phyloP scores from a whole-genome alignment of 768 basidiomycete species.

The Chlorophyllum brunneum region DNA sequence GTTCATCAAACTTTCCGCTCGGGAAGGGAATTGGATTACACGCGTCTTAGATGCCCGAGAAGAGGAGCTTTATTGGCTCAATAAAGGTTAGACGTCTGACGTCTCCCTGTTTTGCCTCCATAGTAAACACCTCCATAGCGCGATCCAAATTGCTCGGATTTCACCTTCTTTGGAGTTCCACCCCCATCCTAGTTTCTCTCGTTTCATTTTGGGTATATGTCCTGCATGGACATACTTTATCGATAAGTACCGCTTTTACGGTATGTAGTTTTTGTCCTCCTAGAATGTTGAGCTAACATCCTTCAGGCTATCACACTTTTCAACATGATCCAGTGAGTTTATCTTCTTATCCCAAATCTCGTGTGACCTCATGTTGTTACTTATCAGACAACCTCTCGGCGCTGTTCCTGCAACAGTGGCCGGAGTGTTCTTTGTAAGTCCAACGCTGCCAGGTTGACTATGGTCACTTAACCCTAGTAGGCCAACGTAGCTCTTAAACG shows the following conservation, averaged over 20 bases:
- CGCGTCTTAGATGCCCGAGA: conserved; percentile 60
- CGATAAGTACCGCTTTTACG: conserved; percentile 81
- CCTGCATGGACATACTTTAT: conserved; percentile 66
- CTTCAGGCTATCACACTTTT: conserved; percentile 74
- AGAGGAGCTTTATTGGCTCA: conserved; percentile 72
- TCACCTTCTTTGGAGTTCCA: conserved; percentile 64
- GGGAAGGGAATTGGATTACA: conserved; percentile 74
- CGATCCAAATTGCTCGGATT: conserved; percentile 74
- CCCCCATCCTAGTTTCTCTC: conserved; percentile 78
- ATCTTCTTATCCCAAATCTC: neutral
- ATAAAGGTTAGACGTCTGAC: conserved; percentile 45
- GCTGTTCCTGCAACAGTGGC: conserved; percentile 74
- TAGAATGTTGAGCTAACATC: neutral
- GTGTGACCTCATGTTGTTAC: neutral
- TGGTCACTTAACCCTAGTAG: conserved; percentile 22
- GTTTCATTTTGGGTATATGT: conserved; percentile 77
- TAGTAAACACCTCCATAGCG: too few relatives aligned
- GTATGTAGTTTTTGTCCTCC: conserved; percentile 31
- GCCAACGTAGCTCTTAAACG: conserved; percentile 63
- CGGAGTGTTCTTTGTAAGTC: conserved; percentile 78
- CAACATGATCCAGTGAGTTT: conserved; percentile 67
- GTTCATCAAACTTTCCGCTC: conserved; percentile 83
- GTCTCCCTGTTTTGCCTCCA: neutral
- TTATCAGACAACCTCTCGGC: conserved; percentile 59
- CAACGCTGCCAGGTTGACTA: conserved; percentile 29